phyloP scores from a whole-genome alignment of 257 asterid species.

The Przewalskia tangutica region DNA sequence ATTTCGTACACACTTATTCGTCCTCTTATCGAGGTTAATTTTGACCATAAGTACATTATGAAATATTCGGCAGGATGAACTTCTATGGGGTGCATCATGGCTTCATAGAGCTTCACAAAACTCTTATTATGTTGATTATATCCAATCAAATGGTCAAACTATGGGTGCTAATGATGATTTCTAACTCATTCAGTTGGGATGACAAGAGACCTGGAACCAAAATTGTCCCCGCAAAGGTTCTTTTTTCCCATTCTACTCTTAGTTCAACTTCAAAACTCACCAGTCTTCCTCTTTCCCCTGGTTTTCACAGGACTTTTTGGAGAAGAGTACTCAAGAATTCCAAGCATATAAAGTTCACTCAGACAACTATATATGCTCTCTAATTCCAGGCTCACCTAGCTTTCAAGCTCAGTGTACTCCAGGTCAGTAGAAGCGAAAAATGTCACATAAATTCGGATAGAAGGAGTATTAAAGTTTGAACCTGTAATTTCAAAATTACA shows the following conservation, averaged over 20 bases:
- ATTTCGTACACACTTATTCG: too few species aligned
- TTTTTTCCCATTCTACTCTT: not conserved
- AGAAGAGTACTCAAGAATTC: conserved; percentile 41
- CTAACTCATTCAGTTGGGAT: conserved; percentile 79
- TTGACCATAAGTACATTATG: not conserved
- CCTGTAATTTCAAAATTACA: not conserved
- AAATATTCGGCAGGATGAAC: conserved; percentile 55
- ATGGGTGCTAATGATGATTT: conserved; percentile 63
- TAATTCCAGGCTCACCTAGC: conserved; percentile 65
- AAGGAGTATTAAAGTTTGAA: not conserved
- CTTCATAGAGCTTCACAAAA: conserved; percentile 55
- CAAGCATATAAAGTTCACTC: conserved; percentile 68
- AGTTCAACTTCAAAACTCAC: not conserved
- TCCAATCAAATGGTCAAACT: conserved; percentile 54
- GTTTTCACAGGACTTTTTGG: conserved; percentile 44
- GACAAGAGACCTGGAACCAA: conserved; percentile 76
- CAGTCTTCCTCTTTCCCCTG: not conserved
- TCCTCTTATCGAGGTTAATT: not conserved
- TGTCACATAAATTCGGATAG: too few species aligned
- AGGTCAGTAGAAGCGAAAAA: conserved; percentile 18
- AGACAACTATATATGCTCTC: conserved; percentile 76
- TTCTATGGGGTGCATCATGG: conserved; percentile 87
- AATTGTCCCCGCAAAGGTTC: conserved; percentile 59
- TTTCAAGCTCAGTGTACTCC: conserved; percentile 86
- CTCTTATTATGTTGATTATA: conserved; percentile 39